Base-by-base conservation (phyloP, 2,329 filamentous ascomycete species). In the Fusarium transvaalense region DNA sequence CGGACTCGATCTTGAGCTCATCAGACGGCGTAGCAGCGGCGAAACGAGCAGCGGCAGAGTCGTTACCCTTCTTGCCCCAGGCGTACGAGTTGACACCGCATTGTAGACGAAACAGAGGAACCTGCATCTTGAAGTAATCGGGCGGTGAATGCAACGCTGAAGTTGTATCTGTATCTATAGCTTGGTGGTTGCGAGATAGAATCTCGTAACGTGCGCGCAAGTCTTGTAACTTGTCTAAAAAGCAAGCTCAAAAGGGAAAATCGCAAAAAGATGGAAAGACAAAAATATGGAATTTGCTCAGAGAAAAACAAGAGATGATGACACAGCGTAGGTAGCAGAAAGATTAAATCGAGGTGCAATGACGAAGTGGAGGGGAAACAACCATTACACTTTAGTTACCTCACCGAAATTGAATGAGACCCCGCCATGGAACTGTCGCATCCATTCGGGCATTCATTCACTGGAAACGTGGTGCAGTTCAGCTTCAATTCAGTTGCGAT, bases 1-100 rank as follows among this genome's bases (percentile, higher is more conserved):
- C 92, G 53, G 91, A 85, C 77, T 97, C 87, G 64, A 99, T 91
- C 12, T 85, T 85, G 78, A 98, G 91, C 72, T 89, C 89, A 39
- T 87, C 83, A 15, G 90, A 86, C 13, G 93, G 89, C 6, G 94
- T 97, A 19, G 94, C 93, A 46, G 93, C 90, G 38, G 94, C 95
- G 79, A 92, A 98, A 74, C 90, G 92, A 69, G 96, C 96, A 51
- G 94, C 96, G 15, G 94, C 92, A 47, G 95, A 98, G 60, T 92
- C 87, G 66, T 88, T 87, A 75, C 96, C 96, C 76, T 94, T 87
- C 85, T 99, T 99, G 71, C 95, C 96, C 96, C 96, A 99, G 83
- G 97, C 96, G 79, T 99, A 99, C 80, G 94, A 97, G 81, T 98
- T 98, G 77, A 97, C 93, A 76, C 95, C 96, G 83, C 92, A 94